Base-by-base conservation (phyloP, 306 rosid species). In the Oxytropis ochrocephala region DNA sequence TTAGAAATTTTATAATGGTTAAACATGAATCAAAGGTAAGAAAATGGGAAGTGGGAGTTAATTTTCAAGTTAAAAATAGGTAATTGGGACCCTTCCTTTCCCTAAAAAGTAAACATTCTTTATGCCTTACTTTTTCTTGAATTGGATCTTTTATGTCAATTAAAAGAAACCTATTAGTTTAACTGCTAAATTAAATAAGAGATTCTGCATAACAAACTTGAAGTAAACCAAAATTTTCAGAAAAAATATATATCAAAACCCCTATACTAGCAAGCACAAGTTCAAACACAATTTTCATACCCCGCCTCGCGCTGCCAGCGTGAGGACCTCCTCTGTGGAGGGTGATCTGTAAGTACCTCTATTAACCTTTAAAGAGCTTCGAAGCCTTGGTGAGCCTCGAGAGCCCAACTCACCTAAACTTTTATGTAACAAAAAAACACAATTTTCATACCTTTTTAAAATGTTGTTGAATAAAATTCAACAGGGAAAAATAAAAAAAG, bases 141-240 rank as follows among this genome's bases (percentile, higher is more conserved):
- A 56, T 67, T 67, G 55, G 38, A 41, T 74, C 35, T 56, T 56
- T 69, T 65, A 55, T 43, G 42, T 29, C 18, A n/a, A 36, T 67
- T 18, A 54, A 73, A 51, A 30, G 41, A 54, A 74, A 69, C 5
- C 7, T 13, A 14, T 42, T 11, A 64, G 32, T 11, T 46, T 13
- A 36, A 12, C 42, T 11, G 11, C 39, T 12, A 50, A 69, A 27
- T 64, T 53, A 69, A 69, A 43, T 17, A 38, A 63, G 46, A 39
- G 50, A 51, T 16, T 16, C 7, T 44, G 72, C 67, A 50, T 42
- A 65, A 0, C 1, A 8, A 10, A 62, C 36, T 35, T 42, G 44
- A 57, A n/a, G n/a, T 58, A 69, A 51, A 49, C 44, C 36, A 44
- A 59, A 51, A 38, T 29, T 58, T 9, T 12, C 46, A 11, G 65